Percentiles rank a stretch among this genome's conserved stretches.
These are phyloP conservation scores for Botrytis hyacinthi DNA, from an alignment of 2,329 filamentous ascomycete genomes.

Conservation along the genomic window DNA sequence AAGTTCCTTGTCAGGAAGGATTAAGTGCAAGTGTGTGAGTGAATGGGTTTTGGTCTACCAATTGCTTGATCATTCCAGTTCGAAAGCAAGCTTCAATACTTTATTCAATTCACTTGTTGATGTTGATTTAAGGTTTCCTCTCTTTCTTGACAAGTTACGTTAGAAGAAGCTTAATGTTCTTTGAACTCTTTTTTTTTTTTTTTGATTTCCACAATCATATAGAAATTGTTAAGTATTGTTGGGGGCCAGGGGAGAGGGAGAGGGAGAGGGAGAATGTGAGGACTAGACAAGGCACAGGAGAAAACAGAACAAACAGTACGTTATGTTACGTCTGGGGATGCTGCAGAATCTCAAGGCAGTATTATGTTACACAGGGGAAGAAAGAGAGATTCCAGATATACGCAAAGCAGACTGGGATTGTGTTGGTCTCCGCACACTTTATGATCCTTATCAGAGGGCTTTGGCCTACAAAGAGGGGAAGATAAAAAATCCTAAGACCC, in stretches of 20 bases:
- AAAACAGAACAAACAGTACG: not conserved
- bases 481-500: slow-evolving; percentile 2
- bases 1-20: slow-evolving; percentile 3
- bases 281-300: not conserved
- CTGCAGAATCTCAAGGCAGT: slow-evolving; percentile 17
- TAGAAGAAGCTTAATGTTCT: not conserved
- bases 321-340: not conserved
- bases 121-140: not conserved
- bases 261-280: not conserved
- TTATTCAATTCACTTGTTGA: not conserved
- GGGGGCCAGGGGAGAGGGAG: not conserved
- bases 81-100: not conserved
- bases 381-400: not conserved
- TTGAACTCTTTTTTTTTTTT: not conserved
- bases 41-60: not conserved
- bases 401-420: not conserved
- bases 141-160: not conserved
- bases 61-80: not conserved
- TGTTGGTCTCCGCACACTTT: slow-evolving; percentile 4
- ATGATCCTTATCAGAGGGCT: slow-evolving; percentile 11
- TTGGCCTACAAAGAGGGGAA: slow-evolving; percentile 9
- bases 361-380: slow-evolving; percentile 7
- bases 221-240: not conserved
- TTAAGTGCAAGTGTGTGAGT: not conserved
- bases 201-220: no score